Base-by-base conservation (phyloP, 495 filamentous ascomycete genomes). In the Tetracladium marchalianum region DNA sequence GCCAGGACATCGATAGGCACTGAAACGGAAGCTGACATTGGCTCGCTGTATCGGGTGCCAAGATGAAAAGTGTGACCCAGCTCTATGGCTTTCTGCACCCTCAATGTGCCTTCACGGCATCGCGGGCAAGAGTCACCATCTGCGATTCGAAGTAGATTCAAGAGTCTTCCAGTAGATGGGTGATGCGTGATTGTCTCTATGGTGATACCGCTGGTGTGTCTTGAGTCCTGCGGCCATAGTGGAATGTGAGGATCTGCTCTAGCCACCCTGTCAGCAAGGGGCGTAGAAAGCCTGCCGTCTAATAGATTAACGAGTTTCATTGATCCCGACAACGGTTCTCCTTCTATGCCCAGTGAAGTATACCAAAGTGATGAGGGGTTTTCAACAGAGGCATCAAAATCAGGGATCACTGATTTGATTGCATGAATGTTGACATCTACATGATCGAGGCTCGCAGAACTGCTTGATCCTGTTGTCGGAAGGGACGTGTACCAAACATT, bases 31-130 rank as follows among this genome's bases (percentile, higher is more conserved):
- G 85, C 84, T 18, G 75, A 62, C 3, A 97, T 69, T 0, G 87
- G 81, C 15, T 77, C 67, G 27, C 81, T 88, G 65, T 98, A 98
- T 22, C 89, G 76, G 1, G 85, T 90, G 13, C 90, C 90, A 1
- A 98, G 81, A 62, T 90, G 79, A 65, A 98, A 98, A 0, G 92
- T 96, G 61, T 98, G 92, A 10, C 87, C 92, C 0, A 98, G 71
- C 62, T 98, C 92, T 31, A 97, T 78, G 1, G 87, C 85, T 39
- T 70, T 78, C 36, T 83, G 78, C 6, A 81, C 67, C 15, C 66
- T 73, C n/a, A 96, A 66, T 5, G 51, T 64, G 1, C 87, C 86
- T 0, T 70, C 49, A 1, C 58, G 49, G 58, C 92, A 96, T 16
- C 72, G 66, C 0, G 84, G 77, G 54, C 92, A 98, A 11, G 58